Conservation (phyloP, 768 basidiomycete species). For the Termitomyces sp. region DNA sequence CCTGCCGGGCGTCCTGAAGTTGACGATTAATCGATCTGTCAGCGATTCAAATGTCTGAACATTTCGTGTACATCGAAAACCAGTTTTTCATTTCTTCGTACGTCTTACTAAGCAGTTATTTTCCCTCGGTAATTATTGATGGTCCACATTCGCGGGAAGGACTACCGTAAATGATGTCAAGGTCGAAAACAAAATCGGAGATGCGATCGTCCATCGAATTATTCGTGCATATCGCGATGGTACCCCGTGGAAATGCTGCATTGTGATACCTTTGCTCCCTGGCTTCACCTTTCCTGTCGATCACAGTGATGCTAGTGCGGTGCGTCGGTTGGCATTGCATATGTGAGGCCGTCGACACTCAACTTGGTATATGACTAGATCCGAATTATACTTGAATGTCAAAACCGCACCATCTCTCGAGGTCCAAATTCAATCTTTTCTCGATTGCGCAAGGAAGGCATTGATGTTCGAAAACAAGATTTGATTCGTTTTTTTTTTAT, state of each 20-base stretch:
- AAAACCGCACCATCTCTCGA: slow-evolving; percentile 83
- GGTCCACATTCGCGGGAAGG: slow-evolving; percentile 31
- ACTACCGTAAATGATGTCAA: slow-evolving; percentile 82
- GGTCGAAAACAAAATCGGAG: slow-evolving; percentile 92
- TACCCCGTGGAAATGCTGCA: slow-evolving; percentile 88
- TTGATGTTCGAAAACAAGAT: slow-evolving; percentile 58
- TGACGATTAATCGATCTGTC: neutral
- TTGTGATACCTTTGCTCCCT: slow-evolving; percentile 88
- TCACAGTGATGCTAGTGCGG: slow-evolving; percentile 88
- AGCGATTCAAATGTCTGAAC: slow-evolving; percentile 93
- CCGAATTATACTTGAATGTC: slow-evolving; percentile 93
- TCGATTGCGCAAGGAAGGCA: slow-evolving; percentile 79
- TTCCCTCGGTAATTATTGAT: neutral
- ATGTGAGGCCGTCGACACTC: neutral
- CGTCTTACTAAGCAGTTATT: slow-evolving; percentile 21
- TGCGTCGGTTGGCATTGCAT: slow-evolving; percentile 33
- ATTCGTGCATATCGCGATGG: slow-evolving; percentile 80
- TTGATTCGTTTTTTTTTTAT: neutral
- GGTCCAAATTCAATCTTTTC: slow-evolving; percentile 92
- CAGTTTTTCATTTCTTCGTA: slow-evolving; percentile 91
- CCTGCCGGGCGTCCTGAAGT: neutral
- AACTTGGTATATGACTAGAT: slow-evolving; percentile 42
- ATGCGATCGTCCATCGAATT: slow-evolving; percentile 89
- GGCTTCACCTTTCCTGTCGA: slow-evolving; percentile 94
- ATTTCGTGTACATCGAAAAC: slow-evolving; percentile 98